Evolutionary conservation across 257 asterid genomes (phyloP), one percentile per base, ranked within the genome.

Genomic region (Paraleonurus japonicus): DNA sequence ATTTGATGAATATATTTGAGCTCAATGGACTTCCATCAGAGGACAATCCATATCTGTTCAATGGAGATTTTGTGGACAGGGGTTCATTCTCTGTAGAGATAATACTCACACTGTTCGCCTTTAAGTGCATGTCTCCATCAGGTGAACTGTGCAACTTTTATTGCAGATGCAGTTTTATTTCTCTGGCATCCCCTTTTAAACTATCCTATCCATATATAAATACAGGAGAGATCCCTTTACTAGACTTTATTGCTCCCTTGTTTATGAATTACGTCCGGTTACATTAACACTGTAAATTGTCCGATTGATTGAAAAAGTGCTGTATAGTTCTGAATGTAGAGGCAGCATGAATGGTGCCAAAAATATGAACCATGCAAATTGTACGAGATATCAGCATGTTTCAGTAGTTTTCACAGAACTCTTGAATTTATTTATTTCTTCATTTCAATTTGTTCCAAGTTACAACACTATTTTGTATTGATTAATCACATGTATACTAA

Each of bases 1-100:
- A 95, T 71, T 85, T 95, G 77, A 65, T 95, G 26, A 95, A 95
- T 78, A 90, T 95, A 71, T 95, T 95, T 83, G 97, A 92, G 92
- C 97, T 95, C 81, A 95, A 95, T 76, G 99, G 99, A 60, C 90
- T 92, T 74, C 99, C 99, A 7, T 90, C 99, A 1, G 97, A 90
- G 72, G 98, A 95, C 71, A 95, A 95, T 83, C 99, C 97, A 0
- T 95, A 95, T 82, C 91, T 95, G 70, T 95, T 95, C 85, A 95
- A 95, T 69, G 99, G 98, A 65, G 99, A 95, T 84, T 95, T 95
- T 59, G 98, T 95, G 45, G 99, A 95, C 78, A 90, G 99, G 76
- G 99, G 98, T 27, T 95, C 99, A 4, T 95, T 95, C 71, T 95
- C 98, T 55, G 64, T 95, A 7, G 99, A 95, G 85, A 92, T 95